These are phyloP conservation scores for Melampsora americana DNA, from an alignment of 1,284 basidiomycete genomes.

Conservation along the genomic window DNA sequence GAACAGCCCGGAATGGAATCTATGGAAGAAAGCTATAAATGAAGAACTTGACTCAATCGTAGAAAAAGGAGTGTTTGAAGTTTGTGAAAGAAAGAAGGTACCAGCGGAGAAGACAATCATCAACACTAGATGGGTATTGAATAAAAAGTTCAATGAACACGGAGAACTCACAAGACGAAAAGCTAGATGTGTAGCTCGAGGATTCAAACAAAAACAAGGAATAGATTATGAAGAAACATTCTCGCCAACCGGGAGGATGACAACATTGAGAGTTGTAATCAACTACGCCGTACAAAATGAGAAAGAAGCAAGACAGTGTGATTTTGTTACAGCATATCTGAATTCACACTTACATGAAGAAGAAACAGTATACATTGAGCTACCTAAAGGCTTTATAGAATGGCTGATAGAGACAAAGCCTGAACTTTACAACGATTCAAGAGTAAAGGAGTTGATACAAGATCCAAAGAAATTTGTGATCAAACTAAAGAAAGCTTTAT, in stretches of 20 bases:
- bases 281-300: slow-evolving; percentile 24
- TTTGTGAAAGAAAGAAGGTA: not conserved
- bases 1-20: slow-evolving; percentile 10
- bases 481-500: slow-evolving; percentile 33
- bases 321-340: slow-evolving; percentile 44
- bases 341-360: slow-evolving; percentile 27
- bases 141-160: slow-evolving; percentile 16
- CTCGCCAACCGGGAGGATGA: slow-evolving; percentile 28
- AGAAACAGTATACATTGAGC: not conserved
- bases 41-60: slow-evolving; percentile 20
- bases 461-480: slow-evolving; percentile 17
- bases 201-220: slow-evolving; percentile 44
- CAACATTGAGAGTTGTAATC: slow-evolving; percentile 32
- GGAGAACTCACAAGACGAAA: slow-evolving; percentile 16
- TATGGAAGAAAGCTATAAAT: slow-evolving; percentile 20
- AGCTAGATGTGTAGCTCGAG: slow-evolving; percentile 44
- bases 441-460: not conserved
- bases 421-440: slow-evolving; percentile 11
- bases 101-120: not conserved
- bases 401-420: slow-evolving; percentile 28
- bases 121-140: slow-evolving; percentile 32
- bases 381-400: slow-evolving; percentile 10
- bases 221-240: slow-evolving; percentile 43
- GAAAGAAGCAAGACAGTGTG: slow-evolving; percentile 28
- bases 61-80: slow-evolving; percentile 4